These are phyloP conservation scores for Benincasa hispida DNA, from an alignment of 306 rosid genomes.

Conservation along the genomic window DNA sequence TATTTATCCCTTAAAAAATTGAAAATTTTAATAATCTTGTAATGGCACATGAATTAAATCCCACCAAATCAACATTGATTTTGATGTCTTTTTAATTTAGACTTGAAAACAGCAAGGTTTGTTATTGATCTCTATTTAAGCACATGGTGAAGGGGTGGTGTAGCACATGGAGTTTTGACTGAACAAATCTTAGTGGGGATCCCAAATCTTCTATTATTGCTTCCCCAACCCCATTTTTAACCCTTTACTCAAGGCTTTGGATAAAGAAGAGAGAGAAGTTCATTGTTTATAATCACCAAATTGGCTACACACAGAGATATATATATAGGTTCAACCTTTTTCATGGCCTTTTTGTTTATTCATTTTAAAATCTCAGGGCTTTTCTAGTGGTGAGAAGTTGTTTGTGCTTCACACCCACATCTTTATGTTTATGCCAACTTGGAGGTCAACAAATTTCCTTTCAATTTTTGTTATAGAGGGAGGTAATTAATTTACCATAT, in stretches of 20 bases:
- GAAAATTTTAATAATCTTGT: neutral
- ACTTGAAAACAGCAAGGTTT: neutral
- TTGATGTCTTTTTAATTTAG: neutral
- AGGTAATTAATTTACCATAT: too few species aligned
- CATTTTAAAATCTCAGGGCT: neutral
- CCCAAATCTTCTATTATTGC: neutral
- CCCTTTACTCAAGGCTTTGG: conserved; percentile 1
- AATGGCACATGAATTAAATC: conserved; percentile 1
- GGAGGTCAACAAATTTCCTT: neutral
- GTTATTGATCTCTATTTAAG: neutral
- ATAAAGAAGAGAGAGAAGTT: neutral
- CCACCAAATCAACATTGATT: conserved; percentile 1
- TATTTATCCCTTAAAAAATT: neutral
- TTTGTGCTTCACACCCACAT: neutral
- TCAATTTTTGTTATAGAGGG: too few species aligned
- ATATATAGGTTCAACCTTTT: neutral
- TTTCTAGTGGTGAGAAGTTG: neutral
- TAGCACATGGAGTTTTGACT: neutral
- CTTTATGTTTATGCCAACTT: neutral
- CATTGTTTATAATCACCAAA: neutral
- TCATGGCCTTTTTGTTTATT: neutral
- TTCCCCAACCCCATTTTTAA: neutral
- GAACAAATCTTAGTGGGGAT: conserved; percentile 6
- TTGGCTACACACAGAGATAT: neutral
- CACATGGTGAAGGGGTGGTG: neutral